phyloP scores from a whole-genome alignment of 495 filamentous ascomycete species.

The Penicillium parvum region DNA sequence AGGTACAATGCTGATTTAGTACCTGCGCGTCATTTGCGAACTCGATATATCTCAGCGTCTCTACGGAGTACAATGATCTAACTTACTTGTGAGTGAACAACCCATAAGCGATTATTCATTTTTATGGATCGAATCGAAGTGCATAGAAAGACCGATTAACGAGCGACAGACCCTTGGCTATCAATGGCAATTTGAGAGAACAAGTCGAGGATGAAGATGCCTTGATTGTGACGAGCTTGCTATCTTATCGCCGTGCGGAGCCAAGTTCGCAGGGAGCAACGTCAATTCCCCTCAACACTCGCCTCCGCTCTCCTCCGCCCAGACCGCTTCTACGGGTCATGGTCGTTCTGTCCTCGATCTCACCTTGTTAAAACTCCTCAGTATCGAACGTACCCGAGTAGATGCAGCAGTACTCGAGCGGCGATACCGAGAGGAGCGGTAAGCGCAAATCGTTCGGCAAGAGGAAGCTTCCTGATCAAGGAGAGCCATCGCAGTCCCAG shows the following conservation, averaged over 20 bases:
- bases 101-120: too few species aligned
- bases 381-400: constrained; percentile 39
- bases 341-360: constrained; percentile 9
- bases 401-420: constrained; percentile 44
- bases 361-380: constrained; percentile 4
- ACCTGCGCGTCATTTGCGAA: too few species aligned
- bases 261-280: constrained; percentile 14
- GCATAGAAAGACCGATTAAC: too few species aligned
- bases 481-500: constrained; percentile 32
- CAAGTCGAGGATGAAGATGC: too few species aligned
- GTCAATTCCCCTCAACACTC: constrained; percentile 25
- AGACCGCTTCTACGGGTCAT: constrained; percentile 7
- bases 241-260: constrained; percentile 32
- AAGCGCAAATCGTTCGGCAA: constrained; percentile 47
- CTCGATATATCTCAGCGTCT: too few species aligned
- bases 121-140: too few species aligned
- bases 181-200: too few species aligned
- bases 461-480: constrained; percentile 44
- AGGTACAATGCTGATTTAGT: too few species aligned
- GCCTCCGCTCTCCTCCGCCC: constrained; percentile 10
- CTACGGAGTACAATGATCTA: too few species aligned
- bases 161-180: too few species aligned
- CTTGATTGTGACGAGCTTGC: neutral
- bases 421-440: constrained; percentile 44
- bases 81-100: too few species aligned